Base-by-base conservation (phyloP, 2,329 filamentous ascomycete species). In the Pyrenochaeta sp. region DNA sequence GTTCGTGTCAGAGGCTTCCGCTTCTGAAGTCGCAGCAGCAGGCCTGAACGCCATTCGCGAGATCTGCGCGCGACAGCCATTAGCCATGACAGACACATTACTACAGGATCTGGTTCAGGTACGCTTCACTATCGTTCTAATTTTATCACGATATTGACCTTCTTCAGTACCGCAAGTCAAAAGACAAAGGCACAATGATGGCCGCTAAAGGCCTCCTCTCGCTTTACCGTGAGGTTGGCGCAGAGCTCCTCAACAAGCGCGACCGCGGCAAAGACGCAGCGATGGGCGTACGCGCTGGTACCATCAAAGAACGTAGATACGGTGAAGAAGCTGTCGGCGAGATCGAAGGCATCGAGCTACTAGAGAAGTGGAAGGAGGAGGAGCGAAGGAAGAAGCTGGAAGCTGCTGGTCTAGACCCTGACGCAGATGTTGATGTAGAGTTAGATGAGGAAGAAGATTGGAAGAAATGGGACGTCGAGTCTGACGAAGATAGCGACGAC, bases 121-220 rank as follows among this genome's bases (percentile, higher is more conserved):
- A 60, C 15, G 60, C 32, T 17, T 18, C 17, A 29, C 6, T 4
- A 17, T 9, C 7, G 2, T 6, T 15, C 10, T 42, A 7, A 11
- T 17, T 10, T 5, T 5, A 7, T 20, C 18, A 7, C 5, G 42
- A 15, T 14, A 31, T 54, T 65, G 45, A 65, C 54, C 15, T 6
- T 15, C 12, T 3, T 1, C 37, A 66, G 62, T 98, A 99, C 78
- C 87, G 91, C 56, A 97, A 96, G 81, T 96, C 91, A 72, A 99
- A 99, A 74, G 95, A 99, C 72, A 99, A 98, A 81, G 93, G 94
- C 54, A 91, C 95, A n/a, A 93, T 96, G 85, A 98, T 99, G 95
- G 95, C 95, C 7, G 92, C 94, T 12, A 94, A 95, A 75, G 94
- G 95, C 60, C 81, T 99, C 6, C 81, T 99, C 36, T 92, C 91